Conservation (phyloP, 768 basidiomycete genomes). For the Stropharia rugosoannulata region DNA sequence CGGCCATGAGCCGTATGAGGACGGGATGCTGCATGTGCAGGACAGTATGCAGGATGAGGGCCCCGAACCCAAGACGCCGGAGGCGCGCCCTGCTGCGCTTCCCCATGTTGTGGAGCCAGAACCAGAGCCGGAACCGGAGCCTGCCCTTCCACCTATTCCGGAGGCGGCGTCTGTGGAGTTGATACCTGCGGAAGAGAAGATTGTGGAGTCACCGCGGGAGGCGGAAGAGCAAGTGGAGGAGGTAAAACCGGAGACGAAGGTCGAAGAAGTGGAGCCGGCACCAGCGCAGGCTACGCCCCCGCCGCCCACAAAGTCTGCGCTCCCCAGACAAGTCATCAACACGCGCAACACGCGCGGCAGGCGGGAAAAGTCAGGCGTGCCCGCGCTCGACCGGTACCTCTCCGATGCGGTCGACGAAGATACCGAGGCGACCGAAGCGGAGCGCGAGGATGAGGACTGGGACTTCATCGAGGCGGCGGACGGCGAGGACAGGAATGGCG, state of each 20-base stretch:
- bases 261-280: neutral
- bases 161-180: neutral
- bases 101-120: constrained; percentile 19
- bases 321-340: constrained; percentile 22
- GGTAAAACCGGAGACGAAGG: neutral
- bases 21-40: constrained; percentile 18
- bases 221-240: constrained; percentile 14
- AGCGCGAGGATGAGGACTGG: constrained; percentile 84
- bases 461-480: constrained; percentile 83
- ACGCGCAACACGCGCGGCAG: constrained; percentile 37
- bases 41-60: constrained; percentile 33
- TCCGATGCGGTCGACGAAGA: constrained; percentile 55
- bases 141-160: constrained; percentile 2
- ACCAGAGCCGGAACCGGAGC: constrained; percentile 14
- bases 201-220: constrained; percentile 1
- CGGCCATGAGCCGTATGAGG: constrained; percentile 14
- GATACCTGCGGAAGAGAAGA: neutral
- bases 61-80: constrained; percentile 73
- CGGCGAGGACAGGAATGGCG: constrained; percentile 82
- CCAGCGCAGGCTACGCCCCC: constrained; percentile 12
- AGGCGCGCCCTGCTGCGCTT: constrained; percentile 48
- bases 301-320: constrained; percentile 25
- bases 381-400: constrained; percentile 74
- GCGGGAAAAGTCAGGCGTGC: constrained; percentile 81
- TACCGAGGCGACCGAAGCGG: constrained; percentile 36